Evolutionary conservation across 805 yeast species (phyloP).

Genomic region (Candida railenensis): DNA sequence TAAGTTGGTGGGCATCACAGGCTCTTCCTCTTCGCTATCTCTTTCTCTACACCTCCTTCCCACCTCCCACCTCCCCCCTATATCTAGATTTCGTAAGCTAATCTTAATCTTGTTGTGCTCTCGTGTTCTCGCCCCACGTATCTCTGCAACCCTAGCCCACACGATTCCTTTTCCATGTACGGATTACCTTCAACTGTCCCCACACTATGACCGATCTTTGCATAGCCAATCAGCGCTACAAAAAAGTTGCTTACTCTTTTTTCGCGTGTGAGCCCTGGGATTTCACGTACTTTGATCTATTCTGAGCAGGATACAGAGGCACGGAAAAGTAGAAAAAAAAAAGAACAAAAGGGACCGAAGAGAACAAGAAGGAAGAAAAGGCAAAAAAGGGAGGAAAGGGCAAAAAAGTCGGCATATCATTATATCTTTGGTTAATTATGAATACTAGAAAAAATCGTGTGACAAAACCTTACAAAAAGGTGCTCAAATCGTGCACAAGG

Average conservation of each 20-base stretch:
- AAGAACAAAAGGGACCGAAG: neutral
- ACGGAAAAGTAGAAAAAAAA: neutral
- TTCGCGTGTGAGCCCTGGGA: neutral
- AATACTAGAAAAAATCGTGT: neutral
- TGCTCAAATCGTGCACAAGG: conserved; percentile 56
- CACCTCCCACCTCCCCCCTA: too few species aligned
- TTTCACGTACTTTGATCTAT: neutral
- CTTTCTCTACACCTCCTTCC: too few species aligned
- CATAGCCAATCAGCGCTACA: neutral
- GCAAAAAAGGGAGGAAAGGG: neutral
- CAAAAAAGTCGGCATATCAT: too few species aligned
- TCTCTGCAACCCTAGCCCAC: too few species aligned
- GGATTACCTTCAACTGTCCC: neutral
- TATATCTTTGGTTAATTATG: neutral
- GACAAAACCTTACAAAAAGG: conserved; percentile 11
- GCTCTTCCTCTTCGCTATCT: too few species aligned
- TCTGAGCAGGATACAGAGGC: neutral
- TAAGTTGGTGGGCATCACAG: too few species aligned
- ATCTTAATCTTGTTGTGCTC: too few species aligned
- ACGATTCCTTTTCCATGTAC: neutral
- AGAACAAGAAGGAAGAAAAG: neutral
- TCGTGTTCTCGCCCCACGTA: too few species aligned
- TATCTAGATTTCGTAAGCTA: too few species aligned
- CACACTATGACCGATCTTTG: neutral
- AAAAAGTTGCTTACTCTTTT: neutral